phyloP scores from a whole-genome alignment of 192 early-diverging fungal genomes.

The Oehlia diaphana region DNA sequence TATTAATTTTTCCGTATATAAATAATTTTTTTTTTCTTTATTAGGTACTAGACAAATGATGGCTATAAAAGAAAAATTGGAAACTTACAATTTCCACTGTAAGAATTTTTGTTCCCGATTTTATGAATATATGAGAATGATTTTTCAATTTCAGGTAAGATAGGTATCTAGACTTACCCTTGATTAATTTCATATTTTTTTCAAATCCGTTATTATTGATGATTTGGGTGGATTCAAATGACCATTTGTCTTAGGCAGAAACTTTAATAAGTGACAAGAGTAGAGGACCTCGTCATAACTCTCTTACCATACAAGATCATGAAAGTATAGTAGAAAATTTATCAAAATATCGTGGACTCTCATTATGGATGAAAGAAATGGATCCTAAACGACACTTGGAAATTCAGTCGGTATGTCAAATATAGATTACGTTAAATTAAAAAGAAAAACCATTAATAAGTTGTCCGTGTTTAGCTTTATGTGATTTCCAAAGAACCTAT shows the following conservation, averaged over 20 bases:
- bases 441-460: background rate
- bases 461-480: slow-evolving; percentile 22
- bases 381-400: slow-evolving; percentile 70
- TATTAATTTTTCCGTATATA: background rate
- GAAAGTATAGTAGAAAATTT: slow-evolving; percentile 64
- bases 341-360: slow-evolving; percentile 65
- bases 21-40: background rate
- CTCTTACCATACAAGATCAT: slow-evolving; percentile 49
- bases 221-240: background rate
- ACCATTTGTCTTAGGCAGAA: slow-evolving; percentile 38
- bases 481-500: slow-evolving; percentile 39
- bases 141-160: slow-evolving; percentile 62
- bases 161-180: background rate
- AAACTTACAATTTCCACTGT: slow-evolving; percentile 64
- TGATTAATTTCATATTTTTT: background rate
- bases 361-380: slow-evolving; percentile 74
- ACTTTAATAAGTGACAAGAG: slow-evolving; percentile 51
- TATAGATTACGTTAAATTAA: background rate
- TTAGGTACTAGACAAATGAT: slow-evolving; percentile 43
- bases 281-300: slow-evolving; percentile 43
- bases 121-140: slow-evolving; percentile 63
- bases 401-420: slow-evolving; percentile 57
- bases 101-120: slow-evolving; percentile 64
- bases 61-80: slow-evolving; percentile 63
- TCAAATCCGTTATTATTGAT: background rate